These are phyloP conservation scores for Chrysoporthe deuterocubensis DNA, from an alignment of 2,329 filamentous ascomycete genomes.

Conservation along the genomic window DNA sequence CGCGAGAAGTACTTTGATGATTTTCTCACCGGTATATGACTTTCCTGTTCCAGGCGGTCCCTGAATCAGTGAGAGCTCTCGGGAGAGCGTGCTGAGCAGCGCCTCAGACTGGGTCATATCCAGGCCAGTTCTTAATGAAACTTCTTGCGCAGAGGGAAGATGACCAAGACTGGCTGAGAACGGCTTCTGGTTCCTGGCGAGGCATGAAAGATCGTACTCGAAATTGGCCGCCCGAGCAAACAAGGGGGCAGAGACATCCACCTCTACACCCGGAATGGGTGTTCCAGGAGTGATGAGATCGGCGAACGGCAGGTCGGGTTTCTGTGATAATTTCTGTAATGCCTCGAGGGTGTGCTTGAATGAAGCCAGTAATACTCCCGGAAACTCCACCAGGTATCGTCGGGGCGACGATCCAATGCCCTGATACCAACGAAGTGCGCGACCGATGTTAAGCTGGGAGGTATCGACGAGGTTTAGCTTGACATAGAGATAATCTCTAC, in stretches of 20 bases:
- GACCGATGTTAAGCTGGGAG: conserved; percentile 29
- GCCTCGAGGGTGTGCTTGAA: conserved; percentile 61
- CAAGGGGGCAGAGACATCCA: conserved; percentile 48
- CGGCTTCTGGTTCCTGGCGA: conserved; percentile 33
- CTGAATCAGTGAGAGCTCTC: conserved; percentile 65
- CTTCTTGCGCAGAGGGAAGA: conserved; percentile 24
- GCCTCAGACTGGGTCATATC: conserved; percentile 57
- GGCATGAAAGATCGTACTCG: conserved; percentile 47
- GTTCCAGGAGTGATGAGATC: conserved; percentile 47
- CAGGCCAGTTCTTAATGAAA: conserved; percentile 48
- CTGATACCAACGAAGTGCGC: conserved; percentile 39
- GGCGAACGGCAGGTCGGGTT: conserved; percentile 51
- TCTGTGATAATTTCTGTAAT: conserved; percentile 56
- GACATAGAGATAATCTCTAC: conserved; percentile 38
- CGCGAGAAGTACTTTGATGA: conserved; percentile 59
- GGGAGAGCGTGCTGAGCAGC: conserved; percentile 55
- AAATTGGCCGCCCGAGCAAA: conserved; percentile 57
- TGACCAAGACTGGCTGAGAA: conserved; percentile 31
- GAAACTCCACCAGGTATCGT: conserved; percentile 61
- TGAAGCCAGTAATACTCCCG: conserved; percentile 59
- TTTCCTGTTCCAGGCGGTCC: conserved; percentile 75
- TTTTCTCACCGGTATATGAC: conserved; percentile 60
- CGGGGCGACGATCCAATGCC: conserved; percentile 17
- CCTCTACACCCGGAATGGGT: conserved; percentile 26
- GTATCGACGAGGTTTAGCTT: conserved; percentile 38